Evolutionary conservation across 768 basidiomycete species (phyloP).

Genomic region (Lentinus tigrinus): DNA sequence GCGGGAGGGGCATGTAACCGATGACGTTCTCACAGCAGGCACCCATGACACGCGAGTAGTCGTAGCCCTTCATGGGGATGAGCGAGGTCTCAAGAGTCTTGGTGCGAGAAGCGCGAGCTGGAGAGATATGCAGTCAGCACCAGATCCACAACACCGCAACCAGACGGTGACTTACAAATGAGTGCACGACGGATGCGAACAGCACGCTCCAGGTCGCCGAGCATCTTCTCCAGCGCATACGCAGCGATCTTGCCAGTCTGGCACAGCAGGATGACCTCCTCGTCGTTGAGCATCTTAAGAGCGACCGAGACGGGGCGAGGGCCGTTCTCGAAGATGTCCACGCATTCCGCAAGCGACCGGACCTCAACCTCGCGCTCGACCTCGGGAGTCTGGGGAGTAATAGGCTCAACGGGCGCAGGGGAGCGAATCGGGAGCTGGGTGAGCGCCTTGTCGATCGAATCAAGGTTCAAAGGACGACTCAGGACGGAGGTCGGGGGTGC

Average conservation of each 20-base stretch:
- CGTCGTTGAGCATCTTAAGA: conserved; percentile 73
- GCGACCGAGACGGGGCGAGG: conserved; percentile 59
- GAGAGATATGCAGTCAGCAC: background rate
- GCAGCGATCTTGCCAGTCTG: conserved; percentile 92
- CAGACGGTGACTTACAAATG: conserved; percentile 64
- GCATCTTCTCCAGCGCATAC: conserved; percentile 94
- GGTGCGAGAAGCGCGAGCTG: conserved; percentile 83
- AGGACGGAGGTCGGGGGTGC: conserved; percentile 17
- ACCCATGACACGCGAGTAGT: conserved; percentile 91
- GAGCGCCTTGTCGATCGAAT: conserved; percentile 55
- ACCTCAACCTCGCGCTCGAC: conserved; percentile 14
- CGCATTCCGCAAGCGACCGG: conserved; percentile 73
- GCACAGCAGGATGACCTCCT: conserved; percentile 85
- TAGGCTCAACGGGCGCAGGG: conserved; percentile 23
- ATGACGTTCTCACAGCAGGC: conserved; percentile 99
- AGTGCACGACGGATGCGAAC: conserved; percentile 84
- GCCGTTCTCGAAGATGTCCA: conserved; percentile 76
- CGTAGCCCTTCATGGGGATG: conserved; percentile 82
- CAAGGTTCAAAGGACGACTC: conserved; percentile 46
- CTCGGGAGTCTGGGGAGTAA: conserved; percentile 18
- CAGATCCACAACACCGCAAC: background rate
- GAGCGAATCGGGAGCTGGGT: conserved; percentile 31
- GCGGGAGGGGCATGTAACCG: conserved; percentile 93
- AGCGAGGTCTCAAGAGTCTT: conserved; percentile 82
- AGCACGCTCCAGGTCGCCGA: conserved; percentile 86